Evolutionary conservation across 768 basidiomycete genomes (phyloP).

Genomic region (Pleurotus salmoneostramineus): DNA sequence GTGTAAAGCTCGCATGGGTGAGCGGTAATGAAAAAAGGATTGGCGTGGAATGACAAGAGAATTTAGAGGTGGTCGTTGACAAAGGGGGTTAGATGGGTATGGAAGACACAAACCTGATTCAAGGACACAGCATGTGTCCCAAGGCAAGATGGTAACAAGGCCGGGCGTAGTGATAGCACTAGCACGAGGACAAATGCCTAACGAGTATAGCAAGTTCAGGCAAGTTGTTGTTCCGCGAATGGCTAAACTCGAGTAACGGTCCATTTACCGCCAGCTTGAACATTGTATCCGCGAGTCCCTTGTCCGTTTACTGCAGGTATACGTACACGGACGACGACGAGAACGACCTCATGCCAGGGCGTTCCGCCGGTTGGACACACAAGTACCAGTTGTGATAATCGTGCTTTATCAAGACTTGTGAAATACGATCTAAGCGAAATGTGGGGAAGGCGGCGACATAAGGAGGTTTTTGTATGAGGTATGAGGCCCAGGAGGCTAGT

Average conservation of each 20-base stretch:
- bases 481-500: not conserved
- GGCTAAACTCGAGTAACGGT: not conserved
- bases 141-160: not conserved
- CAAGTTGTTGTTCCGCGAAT: not conserved
- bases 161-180: not conserved
- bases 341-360: too few relatives aligned
- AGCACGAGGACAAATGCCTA: not conserved
- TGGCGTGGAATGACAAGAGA: not conserved
- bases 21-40: not conserved
- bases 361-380: too few relatives aligned
- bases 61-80: not conserved
- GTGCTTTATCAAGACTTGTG: not conserved
- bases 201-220: not conserved
- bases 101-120: not conserved
- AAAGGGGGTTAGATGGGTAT: not conserved
- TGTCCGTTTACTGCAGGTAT: not conserved
- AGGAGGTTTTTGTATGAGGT: not conserved
- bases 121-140: not conserved
- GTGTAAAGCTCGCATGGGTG: not conserved
- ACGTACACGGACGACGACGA: not conserved
- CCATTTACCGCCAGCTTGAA: not conserved
- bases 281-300: not conserved
- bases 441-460: not conserved
- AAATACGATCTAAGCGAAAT: not conserved
- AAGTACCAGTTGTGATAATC: too few relatives aligned